phyloP scores from a whole-genome alignment of 768 basidiomycete species.

The Rhodotorula paludigena region DNA sequence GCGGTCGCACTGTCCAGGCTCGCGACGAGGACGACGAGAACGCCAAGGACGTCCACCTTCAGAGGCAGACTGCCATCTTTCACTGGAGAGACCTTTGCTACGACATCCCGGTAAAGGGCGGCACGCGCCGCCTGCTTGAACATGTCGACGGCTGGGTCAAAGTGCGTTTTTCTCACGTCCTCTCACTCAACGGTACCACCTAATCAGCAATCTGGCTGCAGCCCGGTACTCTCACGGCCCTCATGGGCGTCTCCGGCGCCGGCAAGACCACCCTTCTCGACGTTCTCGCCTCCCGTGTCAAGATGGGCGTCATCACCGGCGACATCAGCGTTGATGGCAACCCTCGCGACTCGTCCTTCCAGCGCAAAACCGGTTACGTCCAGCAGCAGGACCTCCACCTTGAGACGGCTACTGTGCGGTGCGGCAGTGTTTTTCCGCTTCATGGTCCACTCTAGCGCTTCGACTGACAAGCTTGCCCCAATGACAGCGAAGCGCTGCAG shows the following conservation, averaged over 20 bases:
- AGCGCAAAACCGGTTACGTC: conserved; percentile 48
- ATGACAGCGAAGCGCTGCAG: conserved; percentile 47
- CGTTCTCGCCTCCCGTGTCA: conserved; percentile 44
- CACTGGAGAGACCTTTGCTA: conserved; percentile 25
- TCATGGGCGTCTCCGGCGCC: conserved; percentile 53
- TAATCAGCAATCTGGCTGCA: too few species aligned
- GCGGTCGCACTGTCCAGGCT: background rate
- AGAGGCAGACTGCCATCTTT: conserved; percentile 2
- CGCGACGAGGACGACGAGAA: conserved; percentile 17
- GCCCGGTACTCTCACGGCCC: conserved; percentile 46
- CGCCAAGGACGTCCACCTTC: background rate
- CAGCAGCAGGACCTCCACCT: conserved; percentile 48
- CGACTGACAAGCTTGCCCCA: too few species aligned
- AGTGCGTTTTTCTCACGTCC: conserved; percentile 43
- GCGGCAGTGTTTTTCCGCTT: background rate
- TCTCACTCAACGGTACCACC: too few species aligned
- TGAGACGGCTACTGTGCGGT: conserved; percentile 47
- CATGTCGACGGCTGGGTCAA: conserved; percentile 45
- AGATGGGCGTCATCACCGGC: conserved; percentile 52
- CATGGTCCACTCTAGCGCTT: too few species aligned
- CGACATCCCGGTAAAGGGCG: conserved; percentile 36
- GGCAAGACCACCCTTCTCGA: conserved; percentile 49
- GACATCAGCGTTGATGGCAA: conserved; percentile 51
- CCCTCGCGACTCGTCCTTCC: conserved; percentile 47
- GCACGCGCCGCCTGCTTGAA: conserved; percentile 37